Evolutionary conservation across 768 basidiomycete species (phyloP).

Genomic region (Trametes cingulata): DNA sequence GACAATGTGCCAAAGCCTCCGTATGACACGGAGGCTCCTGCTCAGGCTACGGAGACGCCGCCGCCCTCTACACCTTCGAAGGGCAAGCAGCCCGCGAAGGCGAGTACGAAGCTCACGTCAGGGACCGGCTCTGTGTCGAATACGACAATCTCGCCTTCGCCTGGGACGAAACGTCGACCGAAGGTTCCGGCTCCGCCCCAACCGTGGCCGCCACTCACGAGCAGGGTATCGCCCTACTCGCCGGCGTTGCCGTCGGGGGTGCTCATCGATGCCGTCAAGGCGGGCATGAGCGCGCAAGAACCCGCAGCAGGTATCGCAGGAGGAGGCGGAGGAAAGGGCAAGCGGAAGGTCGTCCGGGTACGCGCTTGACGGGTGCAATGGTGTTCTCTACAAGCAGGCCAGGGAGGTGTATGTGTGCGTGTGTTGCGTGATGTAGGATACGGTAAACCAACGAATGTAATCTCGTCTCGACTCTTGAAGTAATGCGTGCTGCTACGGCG

Average conservation of each 20-base stretch:
- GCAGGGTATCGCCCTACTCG: conserved; percentile 77
- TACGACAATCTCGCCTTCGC: conserved; percentile 28
- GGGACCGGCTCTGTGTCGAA: conserved; percentile 27
- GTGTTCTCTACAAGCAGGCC: not conserved
- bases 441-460: conserved; percentile 6
- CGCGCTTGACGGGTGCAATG: conserved; percentile 44
- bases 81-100: conserved; percentile 32
- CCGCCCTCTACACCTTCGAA: conserved; percentile 30
- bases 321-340: conserved; percentile 59
- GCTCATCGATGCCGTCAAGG: conserved; percentile 81
- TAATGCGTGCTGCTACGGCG: not conserved
- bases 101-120: conserved; percentile 21
- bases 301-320: conserved; percentile 36
- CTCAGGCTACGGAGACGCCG: conserved; percentile 31
- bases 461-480: conserved; percentile 6
- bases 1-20: conserved; percentile 69
- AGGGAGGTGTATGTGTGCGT: conserved; percentile 1
- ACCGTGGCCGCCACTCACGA: conserved; percentile 71
- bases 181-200: conserved; percentile 72
- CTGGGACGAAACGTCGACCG: conserved; percentile 26
- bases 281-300: conserved; percentile 74
- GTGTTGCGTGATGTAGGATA: conserved; percentile 11
- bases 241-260: conserved; percentile 77
- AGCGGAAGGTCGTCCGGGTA: conserved; percentile 78
- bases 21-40: conserved; percentile 41